Evolutionary conservation across 1,284 basidiomycete genomes (phyloP), one percentile per base, ranked within the genome.

Genomic region (Sporisorium graminicola): DNA sequence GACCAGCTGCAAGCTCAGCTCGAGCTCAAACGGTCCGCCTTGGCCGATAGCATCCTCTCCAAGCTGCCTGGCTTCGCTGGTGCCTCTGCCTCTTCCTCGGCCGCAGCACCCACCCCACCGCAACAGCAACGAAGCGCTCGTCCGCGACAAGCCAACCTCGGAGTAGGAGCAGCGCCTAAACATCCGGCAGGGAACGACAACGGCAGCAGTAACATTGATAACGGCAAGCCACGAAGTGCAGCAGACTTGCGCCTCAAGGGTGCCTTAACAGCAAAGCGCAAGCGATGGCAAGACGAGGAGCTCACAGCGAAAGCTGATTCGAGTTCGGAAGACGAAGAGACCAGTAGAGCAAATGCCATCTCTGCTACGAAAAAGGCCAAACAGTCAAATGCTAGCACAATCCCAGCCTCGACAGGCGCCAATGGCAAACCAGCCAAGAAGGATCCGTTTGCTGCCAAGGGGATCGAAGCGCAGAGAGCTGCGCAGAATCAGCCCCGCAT

Each of bases 1-100:
- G 58, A 67, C 13, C 77, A 71, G 57, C 71, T 84, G 18, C 81
- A 82, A 69, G 78, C 77, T 26, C 78, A 83, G 74, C 67, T 84
- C 49, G 77, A 81, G 60, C 70, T 77, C 49, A 69, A 79, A 31
- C 78, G 81, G 26, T 74, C 80, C 1, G 71, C 68, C 20, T 65
- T 84, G 26, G 78, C 82, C 9, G 78, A 82, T 22, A 69, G 76
- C 46, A 84, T 84, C 42, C 58, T 83, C 4, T 65, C 75, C 53
- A 76, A 77, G 44, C 66, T 82, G 12, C 77, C 79, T 4, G 49
- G 46, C 9, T 44, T 69, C 0, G 37, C 42, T 12, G 55, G 52
- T 22, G 27, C 66, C 2, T 60, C 67, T 26, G 20, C 70, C 7
- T 5, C 70, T 1, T 24, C 58, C 37, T 42, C 64, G 5, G 40